Evolutionary conservation across 768 basidiomycete genomes (phyloP).

Genomic region (Russula lepida): DNA sequence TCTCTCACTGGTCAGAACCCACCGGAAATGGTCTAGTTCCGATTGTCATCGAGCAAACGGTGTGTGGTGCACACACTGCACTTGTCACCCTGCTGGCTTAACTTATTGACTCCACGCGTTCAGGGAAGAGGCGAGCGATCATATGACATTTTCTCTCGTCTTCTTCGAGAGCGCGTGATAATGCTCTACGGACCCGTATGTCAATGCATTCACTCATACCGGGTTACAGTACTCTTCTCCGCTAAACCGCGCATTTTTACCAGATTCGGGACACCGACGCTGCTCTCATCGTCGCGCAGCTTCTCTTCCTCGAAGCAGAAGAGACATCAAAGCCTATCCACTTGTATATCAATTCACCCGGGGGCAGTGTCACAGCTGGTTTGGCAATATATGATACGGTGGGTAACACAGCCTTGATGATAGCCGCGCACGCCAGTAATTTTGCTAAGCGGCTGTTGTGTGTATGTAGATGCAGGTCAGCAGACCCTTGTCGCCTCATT

Average conservation of each 20-base stretch:
- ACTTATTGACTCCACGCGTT: not conserved
- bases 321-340: constrained; percentile 92
- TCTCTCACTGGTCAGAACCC: constrained; percentile 31
- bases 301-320: constrained; percentile 94
- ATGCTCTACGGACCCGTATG: constrained; percentile 90
- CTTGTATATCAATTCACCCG: constrained; percentile 94
- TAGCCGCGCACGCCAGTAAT: not conserved
- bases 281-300: constrained; percentile 80
- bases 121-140: constrained; percentile 82
- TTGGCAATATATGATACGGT: constrained; percentile 98
- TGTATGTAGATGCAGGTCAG: constrained; percentile 50
- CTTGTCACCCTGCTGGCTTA: not conserved
- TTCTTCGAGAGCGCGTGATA: constrained; percentile 88
- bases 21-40: constrained; percentile 64
- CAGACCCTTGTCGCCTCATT: constrained; percentile 13
- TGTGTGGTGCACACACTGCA: constrained; percentile 27
- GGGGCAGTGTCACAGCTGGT: constrained; percentile 92
- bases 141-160: constrained; percentile 93
- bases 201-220: constrained; percentile 11
- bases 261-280: constrained; percentile 89
- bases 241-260: not conserved
- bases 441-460: not conserved
- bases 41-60: constrained; percentile 90
- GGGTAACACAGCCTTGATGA: constrained; percentile 24
- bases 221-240: not conserved